Evolutionary conservation across 202 grass and related monocot genomes (phyloP).

Genomic region (Carex sylvatica): DNA sequence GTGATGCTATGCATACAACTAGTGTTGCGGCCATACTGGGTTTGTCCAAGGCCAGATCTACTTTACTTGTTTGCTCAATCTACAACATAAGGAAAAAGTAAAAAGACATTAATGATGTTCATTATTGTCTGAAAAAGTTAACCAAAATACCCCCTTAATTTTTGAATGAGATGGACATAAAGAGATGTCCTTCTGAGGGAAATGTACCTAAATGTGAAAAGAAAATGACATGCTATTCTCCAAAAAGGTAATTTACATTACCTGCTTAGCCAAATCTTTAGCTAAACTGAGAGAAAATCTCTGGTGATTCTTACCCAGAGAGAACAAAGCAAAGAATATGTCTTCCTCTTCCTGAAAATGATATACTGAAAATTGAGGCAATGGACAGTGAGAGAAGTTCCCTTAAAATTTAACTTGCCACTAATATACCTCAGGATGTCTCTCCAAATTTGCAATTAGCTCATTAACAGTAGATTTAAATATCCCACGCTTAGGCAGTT

Average conservation of each 20-base stretch:
- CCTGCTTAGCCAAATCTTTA: slow-evolving; percentile 81
- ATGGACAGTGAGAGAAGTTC: neutral
- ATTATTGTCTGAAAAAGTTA: neutral
- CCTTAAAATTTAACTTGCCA: neutral
- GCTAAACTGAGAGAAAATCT: slow-evolving; percentile 69
- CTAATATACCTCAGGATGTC: slow-evolving; percentile 68
- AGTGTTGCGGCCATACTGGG: slow-evolving; percentile 56
- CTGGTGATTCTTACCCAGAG: slow-evolving; percentile 69
- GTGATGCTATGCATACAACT: slow-evolving; percentile 59
- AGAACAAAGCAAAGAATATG: slow-evolving; percentile 68
- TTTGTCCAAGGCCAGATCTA: slow-evolving; percentile 72
- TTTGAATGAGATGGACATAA: neutral
- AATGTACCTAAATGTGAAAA: neutral
- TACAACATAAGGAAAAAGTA: slow-evolving; percentile 34
- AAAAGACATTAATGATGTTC: neutral
- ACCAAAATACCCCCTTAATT: neutral
- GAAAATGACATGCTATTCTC: neutral
- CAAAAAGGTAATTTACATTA: slow-evolving; percentile 30
- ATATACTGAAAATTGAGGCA: slow-evolving; percentile 26
- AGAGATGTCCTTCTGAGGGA: slow-evolving; percentile 8
- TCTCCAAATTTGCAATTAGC: slow-evolving; percentile 68
- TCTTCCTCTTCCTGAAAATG: slow-evolving; percentile 75
- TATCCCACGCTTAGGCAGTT: slow-evolving; percentile 67
- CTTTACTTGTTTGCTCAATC: slow-evolving; percentile 50
- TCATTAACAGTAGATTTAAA: slow-evolving; percentile 72